A percentile compares a stretch with the other conserved stretches of the same genome.
phyloP scores from a whole-genome alignment of 257 asterid species.

The Solanum bulbocastanum region DNA sequence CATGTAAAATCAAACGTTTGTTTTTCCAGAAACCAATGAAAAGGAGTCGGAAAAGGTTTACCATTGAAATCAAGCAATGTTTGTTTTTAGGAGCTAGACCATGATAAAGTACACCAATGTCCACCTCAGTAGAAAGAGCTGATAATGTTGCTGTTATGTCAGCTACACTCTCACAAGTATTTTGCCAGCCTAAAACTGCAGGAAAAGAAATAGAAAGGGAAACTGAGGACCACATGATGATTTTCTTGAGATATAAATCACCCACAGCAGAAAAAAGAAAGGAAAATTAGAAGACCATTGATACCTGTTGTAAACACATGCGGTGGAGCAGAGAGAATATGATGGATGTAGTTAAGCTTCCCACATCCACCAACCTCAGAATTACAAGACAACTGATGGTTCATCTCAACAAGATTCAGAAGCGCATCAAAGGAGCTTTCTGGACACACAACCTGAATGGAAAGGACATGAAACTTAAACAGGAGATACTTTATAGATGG shows the following conservation, averaged over 20 bases:
- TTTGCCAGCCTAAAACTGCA: slow-evolving; percentile 95
- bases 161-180: slow-evolving; percentile 69
- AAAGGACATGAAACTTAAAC: slow-evolving; percentile 2
- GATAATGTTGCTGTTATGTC: slow-evolving; percentile 68
- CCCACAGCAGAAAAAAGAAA: background rate
- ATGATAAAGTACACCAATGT: slow-evolving; percentile 70
- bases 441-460: slow-evolving; percentile 65
- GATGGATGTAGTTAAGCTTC: slow-evolving; percentile 69
- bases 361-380: slow-evolving; percentile 88
- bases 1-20: background rate
- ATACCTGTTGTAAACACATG: slow-evolving; percentile 86
- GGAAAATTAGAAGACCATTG: background rate
- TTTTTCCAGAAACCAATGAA: background rate
- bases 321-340: slow-evolving; percentile 71
- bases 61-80: slow-evolving; percentile 80
- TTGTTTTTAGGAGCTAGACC: slow-evolving; percentile 85
- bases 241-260: background rate
- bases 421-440: slow-evolving; percentile 79
- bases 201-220: slow-evolving; percentile 2
- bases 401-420: slow-evolving; percentile 80
- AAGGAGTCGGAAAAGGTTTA: slow-evolving; percentile 23
- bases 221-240: background rate
- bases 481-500: background rate
- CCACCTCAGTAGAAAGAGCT: slow-evolving; percentile 79
- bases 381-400: slow-evolving; percentile 94